These are phyloP conservation scores for Cryptococcus sp. DNA, from an alignment of 1,284 basidiomycete genomes.

Conservation along the genomic window DNA sequence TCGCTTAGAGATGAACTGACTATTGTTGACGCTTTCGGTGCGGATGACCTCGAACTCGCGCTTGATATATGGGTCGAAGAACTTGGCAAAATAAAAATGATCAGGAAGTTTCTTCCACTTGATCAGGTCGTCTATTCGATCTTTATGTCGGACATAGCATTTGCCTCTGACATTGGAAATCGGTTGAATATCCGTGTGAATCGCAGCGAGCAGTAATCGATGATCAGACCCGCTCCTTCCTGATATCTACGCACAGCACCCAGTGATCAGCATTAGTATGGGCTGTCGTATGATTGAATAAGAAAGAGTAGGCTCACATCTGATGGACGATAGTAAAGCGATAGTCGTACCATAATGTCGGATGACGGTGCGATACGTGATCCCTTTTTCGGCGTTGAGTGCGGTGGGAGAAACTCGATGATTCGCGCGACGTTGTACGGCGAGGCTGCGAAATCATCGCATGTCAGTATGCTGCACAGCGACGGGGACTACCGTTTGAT, in stretches of 20 bases:
- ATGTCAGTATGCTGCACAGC: conserved; percentile 1
- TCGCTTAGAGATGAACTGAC: conserved; percentile 58
- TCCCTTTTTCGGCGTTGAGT: conserved; percentile 43
- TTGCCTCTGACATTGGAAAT: conserved; percentile 85
- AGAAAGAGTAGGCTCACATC: conserved; percentile 57
- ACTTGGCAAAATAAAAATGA: conserved; percentile 89
- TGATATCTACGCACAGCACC: conserved; percentile 50
- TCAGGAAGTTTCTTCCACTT: conserved; percentile 96
- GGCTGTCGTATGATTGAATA: neutral
- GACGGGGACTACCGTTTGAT: neutral
- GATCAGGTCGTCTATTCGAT: conserved; percentile 88
- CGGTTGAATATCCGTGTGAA: conserved; percentile 92
- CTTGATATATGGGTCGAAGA: conserved; percentile 97
- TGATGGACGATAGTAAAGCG: conserved; percentile 85
- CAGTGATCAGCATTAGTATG: neutral
- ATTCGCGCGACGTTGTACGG: conserved; percentile 92
- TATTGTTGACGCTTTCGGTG: conserved; percentile 80
- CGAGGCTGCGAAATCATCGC: conserved; percentile 49
- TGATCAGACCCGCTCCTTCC: conserved; percentile 67
- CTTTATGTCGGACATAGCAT: conserved; percentile 89
- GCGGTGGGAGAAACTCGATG: conserved; percentile 87
- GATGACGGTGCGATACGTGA: conserved; percentile 17
- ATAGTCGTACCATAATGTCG: conserved; percentile 67
- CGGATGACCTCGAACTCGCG: conserved; percentile 96
- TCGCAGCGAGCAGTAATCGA: conserved; percentile 85